These are phyloP conservation scores for Trichophyton benhamiae DNA, from an alignment of 2,329 filamentous ascomycete species.

Conservation along the genomic window DNA sequence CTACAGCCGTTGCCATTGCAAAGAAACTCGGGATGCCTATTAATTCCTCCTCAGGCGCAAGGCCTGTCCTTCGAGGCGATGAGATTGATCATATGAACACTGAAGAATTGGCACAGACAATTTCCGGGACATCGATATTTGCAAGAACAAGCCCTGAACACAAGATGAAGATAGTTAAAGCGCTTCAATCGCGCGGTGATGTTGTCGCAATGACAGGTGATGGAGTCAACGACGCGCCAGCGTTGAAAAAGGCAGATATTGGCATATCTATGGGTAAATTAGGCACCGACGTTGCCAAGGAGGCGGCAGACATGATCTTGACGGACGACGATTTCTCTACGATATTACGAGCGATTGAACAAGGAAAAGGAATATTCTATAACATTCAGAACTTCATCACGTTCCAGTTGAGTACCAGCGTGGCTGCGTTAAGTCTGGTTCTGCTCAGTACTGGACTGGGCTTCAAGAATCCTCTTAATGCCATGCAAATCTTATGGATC, in stretches of 20 bases:
- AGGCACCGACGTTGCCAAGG: conserved; percentile 94
- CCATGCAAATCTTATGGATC: conserved; percentile 99
- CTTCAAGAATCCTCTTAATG: conserved; percentile 89
- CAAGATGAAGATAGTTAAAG: conserved; percentile 91
- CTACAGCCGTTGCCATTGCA: conserved; percentile 86
- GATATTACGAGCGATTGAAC: conserved; percentile 89
- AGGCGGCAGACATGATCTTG: conserved; percentile 77
- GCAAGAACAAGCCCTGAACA: conserved; percentile 93
- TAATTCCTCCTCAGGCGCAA: conserved; percentile 42
- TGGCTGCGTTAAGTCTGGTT: conserved; percentile 80
- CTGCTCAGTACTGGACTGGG: conserved; percentile 85
- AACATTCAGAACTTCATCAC: conserved; percentile 99
- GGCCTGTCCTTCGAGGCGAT: conserved; percentile 67
- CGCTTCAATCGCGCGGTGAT: conserved; percentile 81
- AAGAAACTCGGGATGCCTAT: conserved; percentile 91
- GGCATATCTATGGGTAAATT: conserved; percentile 93
- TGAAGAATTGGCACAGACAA: conserved; percentile 67
- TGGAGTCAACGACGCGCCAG: conserved; percentile 93
- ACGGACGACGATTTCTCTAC: conserved; percentile 83
- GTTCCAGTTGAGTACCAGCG: conserved; percentile 94
- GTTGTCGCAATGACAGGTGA: conserved; percentile 99
- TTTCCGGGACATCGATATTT: conserved; percentile 84
- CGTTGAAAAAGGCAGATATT: conserved; percentile 93
- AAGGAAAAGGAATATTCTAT: conserved; percentile 98
- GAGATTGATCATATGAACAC: conserved; percentile 90